A percentile compares a stretch with the other conserved stretches of the same genome.
Conservation (phyloP, 1,139 yeast genomes). For the Scheffersomyces segobiensis region DNA sequence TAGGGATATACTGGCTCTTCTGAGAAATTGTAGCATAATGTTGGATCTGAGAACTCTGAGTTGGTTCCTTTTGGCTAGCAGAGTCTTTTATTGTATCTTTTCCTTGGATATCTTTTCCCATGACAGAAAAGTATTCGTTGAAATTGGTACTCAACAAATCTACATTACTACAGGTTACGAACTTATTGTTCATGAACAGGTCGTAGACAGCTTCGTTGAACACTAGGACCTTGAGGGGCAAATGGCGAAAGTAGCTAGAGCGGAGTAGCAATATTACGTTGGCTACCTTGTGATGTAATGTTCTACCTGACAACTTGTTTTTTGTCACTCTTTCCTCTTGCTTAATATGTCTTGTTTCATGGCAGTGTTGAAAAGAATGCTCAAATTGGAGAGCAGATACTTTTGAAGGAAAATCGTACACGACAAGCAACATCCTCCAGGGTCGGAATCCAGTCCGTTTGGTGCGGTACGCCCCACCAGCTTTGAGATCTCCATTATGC, state of each 20-base stretch:
- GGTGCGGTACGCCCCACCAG: conserved; percentile 72
- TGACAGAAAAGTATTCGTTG: background rate
- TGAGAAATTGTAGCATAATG: background rate
- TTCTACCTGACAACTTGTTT: conserved; percentile 31
- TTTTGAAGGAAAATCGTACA: conserved; percentile 73
- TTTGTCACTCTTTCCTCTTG: conserved; percentile 25
- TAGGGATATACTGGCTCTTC: background rate
- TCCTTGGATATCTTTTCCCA: background rate
- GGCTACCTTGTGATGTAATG: conserved; percentile 53
- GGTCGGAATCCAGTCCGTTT: conserved; percentile 58
- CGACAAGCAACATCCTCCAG: conserved; percentile 66
- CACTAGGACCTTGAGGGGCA: conserved; percentile 42
- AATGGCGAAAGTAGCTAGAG: conserved; percentile 39
- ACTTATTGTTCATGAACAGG: conserved; percentile 30
- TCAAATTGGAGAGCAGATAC: conserved; percentile 71
- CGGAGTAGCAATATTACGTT: conserved; percentile 48
- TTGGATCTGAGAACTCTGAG: no score
- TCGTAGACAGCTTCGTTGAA: conserved; percentile 29
- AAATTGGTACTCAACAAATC: background rate
- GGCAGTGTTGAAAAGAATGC: conserved; percentile 79
- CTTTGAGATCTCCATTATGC: conserved; percentile 67
- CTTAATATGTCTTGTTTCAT: conserved; percentile 61
- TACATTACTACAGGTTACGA: conserved; percentile 12
- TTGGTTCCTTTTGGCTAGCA: no score
- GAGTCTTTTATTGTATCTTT: background rate